Evolutionary conservation across 148 eudicot genomes (phyloP).

Genomic region (Oxyria digyna): DNA sequence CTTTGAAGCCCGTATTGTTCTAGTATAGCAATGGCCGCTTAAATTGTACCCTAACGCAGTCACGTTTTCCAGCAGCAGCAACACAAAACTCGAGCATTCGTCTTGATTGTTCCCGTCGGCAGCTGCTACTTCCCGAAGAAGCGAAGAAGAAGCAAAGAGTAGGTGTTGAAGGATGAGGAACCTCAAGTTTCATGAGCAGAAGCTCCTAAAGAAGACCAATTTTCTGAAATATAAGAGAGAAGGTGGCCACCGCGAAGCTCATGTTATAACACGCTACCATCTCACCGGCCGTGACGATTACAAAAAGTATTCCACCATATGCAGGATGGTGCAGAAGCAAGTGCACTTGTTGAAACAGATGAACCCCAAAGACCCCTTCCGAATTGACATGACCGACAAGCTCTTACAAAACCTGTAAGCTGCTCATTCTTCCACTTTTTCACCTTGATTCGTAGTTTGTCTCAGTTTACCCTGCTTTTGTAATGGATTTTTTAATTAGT

Average conservation of each 20-base stretch:
- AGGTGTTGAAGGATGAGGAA: slow-evolving; percentile 47
- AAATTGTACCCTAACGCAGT: no score
- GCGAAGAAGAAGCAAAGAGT: not conserved
- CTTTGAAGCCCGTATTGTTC: no score
- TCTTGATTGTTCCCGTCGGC: no score
- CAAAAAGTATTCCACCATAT: slow-evolving; percentile 52
- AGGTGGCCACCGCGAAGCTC: slow-evolving; percentile 68
- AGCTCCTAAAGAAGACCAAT: slow-evolving; percentile 55
- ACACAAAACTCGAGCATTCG: no score
- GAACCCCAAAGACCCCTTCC: slow-evolving; percentile 72
- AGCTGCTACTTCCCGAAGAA: no score
- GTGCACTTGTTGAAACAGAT: slow-evolving; percentile 79
- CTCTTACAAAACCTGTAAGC: slow-evolving; percentile 87
- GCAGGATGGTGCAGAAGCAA: slow-evolving; percentile 74
- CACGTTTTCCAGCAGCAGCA: no score
- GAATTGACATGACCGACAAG: slow-evolving; percentile 71
- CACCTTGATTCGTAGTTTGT: no score
- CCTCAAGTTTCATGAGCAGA: slow-evolving; percentile 70
- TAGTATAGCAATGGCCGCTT: no score
- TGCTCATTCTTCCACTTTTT: not conserved
- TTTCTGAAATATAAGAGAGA: slow-evolving; percentile 91
- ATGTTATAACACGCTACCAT: slow-evolving; percentile 70
- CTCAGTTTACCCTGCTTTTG: no score
- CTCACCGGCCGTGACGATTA: slow-evolving; percentile 84
- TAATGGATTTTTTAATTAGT: not conserved